phyloP scores from a whole-genome alignment of 1,284 basidiomycete species.

The Austroboletus rostrupii region DNA sequence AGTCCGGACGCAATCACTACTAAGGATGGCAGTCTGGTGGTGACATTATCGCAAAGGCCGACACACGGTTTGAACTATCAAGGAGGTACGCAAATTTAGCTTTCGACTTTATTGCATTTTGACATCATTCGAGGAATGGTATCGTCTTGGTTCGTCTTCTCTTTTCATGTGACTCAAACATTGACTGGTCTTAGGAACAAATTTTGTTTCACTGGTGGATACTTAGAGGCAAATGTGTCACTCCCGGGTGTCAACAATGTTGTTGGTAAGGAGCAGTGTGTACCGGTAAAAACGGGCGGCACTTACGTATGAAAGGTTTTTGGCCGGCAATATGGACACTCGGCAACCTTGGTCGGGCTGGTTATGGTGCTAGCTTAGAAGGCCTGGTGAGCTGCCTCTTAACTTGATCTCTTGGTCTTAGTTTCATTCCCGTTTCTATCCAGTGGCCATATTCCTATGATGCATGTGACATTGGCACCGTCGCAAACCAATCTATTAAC shows the following conservation, averaged over 20 bases:
- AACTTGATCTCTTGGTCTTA: not conserved
- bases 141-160: slow-evolving; percentile 29
- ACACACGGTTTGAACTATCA: slow-evolving; percentile 62
- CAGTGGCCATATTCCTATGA: slow-evolving; percentile 48
- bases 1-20: slow-evolving; percentile 67
- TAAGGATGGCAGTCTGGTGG: slow-evolving; percentile 57
- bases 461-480: slow-evolving; percentile 55
- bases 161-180: not conserved
- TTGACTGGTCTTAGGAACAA: slow-evolving; percentile 52
- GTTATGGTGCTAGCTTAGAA: slow-evolving; percentile 40
- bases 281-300: slow-evolving; percentile 6
- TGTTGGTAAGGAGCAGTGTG: slow-evolving; percentile 37
- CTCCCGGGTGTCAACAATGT: slow-evolving; percentile 61
- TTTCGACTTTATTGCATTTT: slow-evolving; percentile 1
- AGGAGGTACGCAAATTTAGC: slow-evolving; percentile 37
- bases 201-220: slow-evolving; percentile 75
- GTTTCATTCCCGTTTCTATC: slow-evolving; percentile 6
- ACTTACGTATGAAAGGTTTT: slow-evolving; percentile 33
- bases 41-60: slow-evolving; percentile 52
- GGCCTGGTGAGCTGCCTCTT: slow-evolving; percentile 30
- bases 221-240: slow-evolving; percentile 56
- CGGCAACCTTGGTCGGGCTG: slow-evolving; percentile 65
- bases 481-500: slow-evolving; percentile 47
- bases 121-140: slow-evolving; percentile 34
- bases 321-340: slow-evolving; percentile 65